Base-by-base conservation (phyloP, 106 monocot species). In the Phalaenopsis equestris region DNA sequence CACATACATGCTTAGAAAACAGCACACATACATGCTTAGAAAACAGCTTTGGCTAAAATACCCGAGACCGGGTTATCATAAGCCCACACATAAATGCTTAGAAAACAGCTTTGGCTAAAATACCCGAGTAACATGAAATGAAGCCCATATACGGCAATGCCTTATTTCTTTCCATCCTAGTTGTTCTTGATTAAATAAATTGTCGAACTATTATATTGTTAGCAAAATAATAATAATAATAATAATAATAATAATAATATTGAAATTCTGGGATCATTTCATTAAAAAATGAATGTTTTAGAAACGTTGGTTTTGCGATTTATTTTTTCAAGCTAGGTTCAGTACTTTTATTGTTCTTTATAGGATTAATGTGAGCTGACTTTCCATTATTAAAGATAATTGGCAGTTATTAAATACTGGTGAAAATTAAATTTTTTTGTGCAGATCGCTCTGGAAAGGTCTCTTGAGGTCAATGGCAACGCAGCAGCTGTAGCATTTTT, bases 401-500 rank as follows among this genome's bases (percentile, higher is more conserved):
- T 45, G 43, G 43, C 43, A 45, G 43, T 45, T 45, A 45, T 6
- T 52, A 14, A 52, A 14, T 12, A 52, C 52, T 14, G 12, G 2
- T 61, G 6, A 61, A n/a, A 38, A 70, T 70, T 39, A 15, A 11
- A 14, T 74, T 74, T 8, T 4, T 74, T 45, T 42, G 18, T 42
- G 85, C 85, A 85, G 85, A 42, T 74, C 18, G 19, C 78, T 38
- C 11, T 23, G 73, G 56, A 67, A 23, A 84, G 68, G 38, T 64
- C 42, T 41, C 55, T 77, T 11, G 78, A 56, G 36, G 72, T 52
- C 37, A 73, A 39, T 57, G 70, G 57, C 55, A 81, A 61, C 47
- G 47, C 78, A 64, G 64, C 81, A 73, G 85, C 78, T 6, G 30
- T 85, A 49, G 57, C 81, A 68, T 77, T 85, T 81, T 58, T 85